A percentile compares a stretch with the other conserved stretches of the same genome.
These are phyloP conservation scores for Suillus cothurnatus DNA, from an alignment of 768 basidiomycete species.

Conservation along the genomic window DNA sequence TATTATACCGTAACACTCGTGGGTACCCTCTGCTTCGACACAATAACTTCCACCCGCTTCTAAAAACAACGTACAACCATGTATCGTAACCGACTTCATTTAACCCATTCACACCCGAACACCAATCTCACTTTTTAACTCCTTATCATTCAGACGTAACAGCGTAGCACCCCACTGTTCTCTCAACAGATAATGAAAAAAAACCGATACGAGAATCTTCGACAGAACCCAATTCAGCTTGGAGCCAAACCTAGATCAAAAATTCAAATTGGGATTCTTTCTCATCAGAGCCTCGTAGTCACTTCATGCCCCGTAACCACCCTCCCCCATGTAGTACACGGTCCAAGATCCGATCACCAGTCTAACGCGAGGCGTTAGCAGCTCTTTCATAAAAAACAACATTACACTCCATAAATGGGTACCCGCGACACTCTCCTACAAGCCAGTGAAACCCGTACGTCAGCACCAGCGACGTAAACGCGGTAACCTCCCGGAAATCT, in stretches of 20 bases:
- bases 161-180: not conserved
- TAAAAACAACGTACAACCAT: conserved; percentile 5
- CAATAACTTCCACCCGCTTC: conserved; percentile 4
- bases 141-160: conserved; percentile 16
- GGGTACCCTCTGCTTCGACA: conserved; percentile 9
- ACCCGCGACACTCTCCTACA: conserved; percentile 3
- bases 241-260: not conserved
- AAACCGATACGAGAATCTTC: not conserved
- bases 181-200: not conserved
- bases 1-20: conserved; percentile 9
- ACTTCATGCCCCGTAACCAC: conserved; percentile 5
- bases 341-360: not conserved
- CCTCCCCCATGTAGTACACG: not conserved
- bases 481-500: conserved; percentile 14
- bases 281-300: not conserved
- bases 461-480: conserved; percentile 18
- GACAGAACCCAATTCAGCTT: not conserved
- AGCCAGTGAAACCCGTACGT: not conserved
- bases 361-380: not conserved
- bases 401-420: not conserved
- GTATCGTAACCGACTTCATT: conserved; percentile 10
- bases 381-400: not conserved
- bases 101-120: not conserved
- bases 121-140: conserved; percentile 4
- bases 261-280: not conserved